Percentiles rank a stretch among this genome's conserved stretches.
Conservation (phyloP, 805 yeast species). For the Wickerhamiella spandovensis region DNA sequence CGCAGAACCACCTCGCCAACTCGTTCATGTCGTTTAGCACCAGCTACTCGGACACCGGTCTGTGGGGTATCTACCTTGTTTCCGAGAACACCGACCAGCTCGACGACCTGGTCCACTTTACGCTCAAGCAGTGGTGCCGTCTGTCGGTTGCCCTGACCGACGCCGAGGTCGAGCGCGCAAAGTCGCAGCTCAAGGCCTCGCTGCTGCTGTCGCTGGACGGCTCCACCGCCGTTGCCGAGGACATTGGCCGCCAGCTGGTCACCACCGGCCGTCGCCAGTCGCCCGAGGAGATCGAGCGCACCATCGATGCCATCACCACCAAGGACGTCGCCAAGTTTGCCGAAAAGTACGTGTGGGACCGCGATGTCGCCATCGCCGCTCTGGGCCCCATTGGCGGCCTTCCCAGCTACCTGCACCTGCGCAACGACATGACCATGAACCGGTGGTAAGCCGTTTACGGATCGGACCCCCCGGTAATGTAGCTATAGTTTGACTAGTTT, state of each 20-base stretch:
- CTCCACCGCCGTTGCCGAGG: constrained; percentile 92
- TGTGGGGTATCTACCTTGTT: constrained; percentile 92
- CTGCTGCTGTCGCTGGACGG: constrained; percentile 82
- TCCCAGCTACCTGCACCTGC: constrained; percentile 53
- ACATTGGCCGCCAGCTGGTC: constrained; percentile 91
- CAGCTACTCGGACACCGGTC: constrained; percentile 91
- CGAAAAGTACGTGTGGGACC: constrained; percentile 58
- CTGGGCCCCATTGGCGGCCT: constrained; percentile 66
- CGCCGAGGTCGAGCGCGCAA: constrained; percentile 85
- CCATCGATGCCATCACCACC: constrained; percentile 65
- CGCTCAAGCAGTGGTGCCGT: constrained; percentile 80
- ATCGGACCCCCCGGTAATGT: too few species aligned
- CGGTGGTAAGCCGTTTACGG: constrained; percentile 25
- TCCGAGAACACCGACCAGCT: constrained; percentile 62
- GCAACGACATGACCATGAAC: constrained; percentile 32
- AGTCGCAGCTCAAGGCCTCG: constrained; percentile 89
- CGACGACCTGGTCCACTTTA: constrained; percentile 56
- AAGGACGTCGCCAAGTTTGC: constrained; percentile 84
- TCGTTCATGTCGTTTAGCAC: constrained; percentile 95
- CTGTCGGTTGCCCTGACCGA: constrained; percentile 68
- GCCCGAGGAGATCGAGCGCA: constrained; percentile 60
- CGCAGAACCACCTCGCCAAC: constrained; percentile 62
- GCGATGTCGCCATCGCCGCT: constrained; percentile 84
- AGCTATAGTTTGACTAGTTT: too few species aligned
- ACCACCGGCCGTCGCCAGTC: constrained; percentile 74